Evolutionary conservation across 495 filamentous ascomycete genomes (phyloP).

Genomic region (Penicillium manginii): DNA sequence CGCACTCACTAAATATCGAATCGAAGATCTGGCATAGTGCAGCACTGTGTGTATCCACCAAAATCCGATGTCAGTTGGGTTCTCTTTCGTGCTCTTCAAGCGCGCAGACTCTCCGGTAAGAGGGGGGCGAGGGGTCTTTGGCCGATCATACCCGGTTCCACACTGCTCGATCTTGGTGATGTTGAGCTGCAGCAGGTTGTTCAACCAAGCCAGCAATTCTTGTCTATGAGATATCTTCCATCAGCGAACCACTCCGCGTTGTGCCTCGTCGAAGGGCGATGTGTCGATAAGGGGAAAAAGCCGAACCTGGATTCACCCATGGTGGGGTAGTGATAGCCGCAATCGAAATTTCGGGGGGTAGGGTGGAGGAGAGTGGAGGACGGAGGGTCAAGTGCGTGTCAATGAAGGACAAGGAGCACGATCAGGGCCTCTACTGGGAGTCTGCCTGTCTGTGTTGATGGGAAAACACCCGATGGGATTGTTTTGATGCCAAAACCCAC

Average conservation of each 20-base stretch:
- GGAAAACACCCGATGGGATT: conserved; percentile 35
- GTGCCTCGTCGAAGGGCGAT: conserved; percentile 3
- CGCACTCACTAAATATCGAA: conserved; percentile 81
- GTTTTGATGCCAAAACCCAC: conserved; percentile 52
- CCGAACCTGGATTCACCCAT: conserved; percentile 61
- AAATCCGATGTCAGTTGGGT: conserved; percentile 25
- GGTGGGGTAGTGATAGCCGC: conserved; percentile 42
- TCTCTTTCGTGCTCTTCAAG: not conserved
- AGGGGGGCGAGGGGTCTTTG: conserved; percentile 29
- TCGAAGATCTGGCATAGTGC: conserved; percentile 96
- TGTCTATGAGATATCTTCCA: conserved; percentile 63
- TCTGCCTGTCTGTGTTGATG: conserved; percentile 33
- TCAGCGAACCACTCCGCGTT: conserved; percentile 10
- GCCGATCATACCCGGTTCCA: conserved; percentile 84
- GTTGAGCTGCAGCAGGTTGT: conserved; percentile 95
- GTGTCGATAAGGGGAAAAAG: conserved; percentile 25
- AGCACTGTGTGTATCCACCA: conserved; percentile 61
- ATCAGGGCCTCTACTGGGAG: conserved; percentile 23
- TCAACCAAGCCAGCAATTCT: conserved; percentile 95
- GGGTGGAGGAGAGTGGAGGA: not conserved
- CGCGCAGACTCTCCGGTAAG: not conserved
- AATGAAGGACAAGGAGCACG: conserved; percentile 9
- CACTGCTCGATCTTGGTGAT: conserved; percentile 99
- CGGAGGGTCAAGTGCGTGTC: not conserved
- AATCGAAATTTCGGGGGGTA: conserved; percentile 9